Conservation (phyloP, 176 grass and related monocot species). For the Puccinellia tenuiflora region DNA sequence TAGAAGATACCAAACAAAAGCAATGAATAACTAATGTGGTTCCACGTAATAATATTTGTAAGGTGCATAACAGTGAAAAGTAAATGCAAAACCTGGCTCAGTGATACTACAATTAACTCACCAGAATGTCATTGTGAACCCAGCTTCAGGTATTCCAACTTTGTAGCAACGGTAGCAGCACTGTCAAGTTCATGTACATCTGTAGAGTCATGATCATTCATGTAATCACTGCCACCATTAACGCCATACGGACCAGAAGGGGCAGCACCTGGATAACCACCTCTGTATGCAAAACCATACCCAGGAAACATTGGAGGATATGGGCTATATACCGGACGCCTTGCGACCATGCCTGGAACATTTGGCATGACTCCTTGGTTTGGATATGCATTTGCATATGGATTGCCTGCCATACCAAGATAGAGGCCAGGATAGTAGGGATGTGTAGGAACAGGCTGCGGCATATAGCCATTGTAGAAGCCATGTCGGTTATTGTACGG, state of each 20-base stretch:
- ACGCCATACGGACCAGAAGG: conserved; percentile 40
- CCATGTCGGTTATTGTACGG: conserved; percentile 26
- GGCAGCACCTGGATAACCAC: conserved; percentile 33
- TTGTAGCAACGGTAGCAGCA: conserved; percentile 19
- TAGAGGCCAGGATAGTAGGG: conserved; percentile 24
- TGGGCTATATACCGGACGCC: conserved; percentile 32
- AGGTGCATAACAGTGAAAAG: neutral
- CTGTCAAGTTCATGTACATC: conserved; percentile 36
- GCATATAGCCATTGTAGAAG: conserved; percentile 36
- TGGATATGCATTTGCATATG: conserved; percentile 36
- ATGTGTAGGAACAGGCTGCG: conserved; percentile 16
- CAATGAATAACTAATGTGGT: neutral
- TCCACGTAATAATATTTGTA: neutral
- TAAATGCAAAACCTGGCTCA: neutral
- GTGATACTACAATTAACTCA: conserved; percentile 22
- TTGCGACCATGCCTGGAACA: conserved; percentile 38
- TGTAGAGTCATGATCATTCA: conserved; percentile 28
- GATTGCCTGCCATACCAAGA: conserved; percentile 29
- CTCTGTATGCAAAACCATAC: conserved; percentile 33
- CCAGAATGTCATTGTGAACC: conserved; percentile 64
- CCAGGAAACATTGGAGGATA: conserved; percentile 43
- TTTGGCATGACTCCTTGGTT: conserved; percentile 29
- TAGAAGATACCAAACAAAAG: neutral
- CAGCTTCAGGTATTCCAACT: conserved; percentile 62
- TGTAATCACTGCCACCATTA: conserved; percentile 35